These are phyloP conservation scores for Microcera coccophila DNA, from an alignment of 2,329 filamentous ascomycete species.

Conservation along the genomic window DNA sequence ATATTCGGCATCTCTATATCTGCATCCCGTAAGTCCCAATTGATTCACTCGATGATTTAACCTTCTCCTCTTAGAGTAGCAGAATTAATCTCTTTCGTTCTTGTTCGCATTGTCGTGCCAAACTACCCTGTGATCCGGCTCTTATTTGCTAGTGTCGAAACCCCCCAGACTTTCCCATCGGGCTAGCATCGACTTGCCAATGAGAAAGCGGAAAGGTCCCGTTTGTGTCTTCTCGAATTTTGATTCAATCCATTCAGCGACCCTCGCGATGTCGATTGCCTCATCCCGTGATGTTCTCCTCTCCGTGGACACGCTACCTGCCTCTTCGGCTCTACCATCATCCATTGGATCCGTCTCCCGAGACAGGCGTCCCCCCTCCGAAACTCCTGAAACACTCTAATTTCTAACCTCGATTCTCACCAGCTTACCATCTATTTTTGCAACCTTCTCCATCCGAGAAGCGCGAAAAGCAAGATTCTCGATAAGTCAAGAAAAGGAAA, in stretches of 20 bases:
- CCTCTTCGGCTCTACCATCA: background rate
- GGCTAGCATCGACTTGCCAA: too few relatives aligned
- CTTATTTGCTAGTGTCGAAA: too few relatives aligned
- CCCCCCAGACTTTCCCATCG: too few relatives aligned
- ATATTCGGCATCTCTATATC: background rate
- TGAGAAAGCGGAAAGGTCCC: background rate
- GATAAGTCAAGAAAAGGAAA: background rate
- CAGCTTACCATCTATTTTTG: background rate
- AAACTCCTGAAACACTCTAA: conserved; percentile 24
- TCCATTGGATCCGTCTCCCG: background rate
- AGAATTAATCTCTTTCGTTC: too few relatives aligned
- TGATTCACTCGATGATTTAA: too few relatives aligned
- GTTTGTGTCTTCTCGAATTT: too few relatives aligned
- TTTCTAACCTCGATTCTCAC: conserved; percentile 14
- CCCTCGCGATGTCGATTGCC: too few relatives aligned
- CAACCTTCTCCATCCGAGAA: background rate
- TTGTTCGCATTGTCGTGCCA: too few relatives aligned
- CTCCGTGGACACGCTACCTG: too few relatives aligned
- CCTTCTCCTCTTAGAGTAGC: too few relatives aligned
- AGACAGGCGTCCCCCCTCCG: conserved; percentile 13
- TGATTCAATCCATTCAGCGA: background rate
- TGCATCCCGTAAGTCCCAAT: background rate
- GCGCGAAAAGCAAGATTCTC: background rate
- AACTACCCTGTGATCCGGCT: too few relatives aligned
- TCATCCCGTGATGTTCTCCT: too few relatives aligned